Evolutionary conservation across 2,329 filamentous ascomycete genomes (phyloP).

Genomic region (Monosporascus sp.): DNA sequence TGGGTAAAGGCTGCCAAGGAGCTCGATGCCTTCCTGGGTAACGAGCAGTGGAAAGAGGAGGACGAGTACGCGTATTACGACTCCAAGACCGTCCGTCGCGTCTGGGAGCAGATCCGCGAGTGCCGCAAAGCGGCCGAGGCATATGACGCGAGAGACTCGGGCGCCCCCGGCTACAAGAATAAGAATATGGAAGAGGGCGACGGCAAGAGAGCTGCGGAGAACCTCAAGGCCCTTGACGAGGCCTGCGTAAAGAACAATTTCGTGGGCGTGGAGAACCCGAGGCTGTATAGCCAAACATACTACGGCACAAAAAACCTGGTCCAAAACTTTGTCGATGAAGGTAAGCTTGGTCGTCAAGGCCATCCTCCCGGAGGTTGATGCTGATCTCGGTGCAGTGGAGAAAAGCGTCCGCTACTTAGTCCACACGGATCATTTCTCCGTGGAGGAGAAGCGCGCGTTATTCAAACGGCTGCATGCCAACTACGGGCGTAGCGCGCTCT

Average conservation of each 20-base stretch:
- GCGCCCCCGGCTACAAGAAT: constrained; percentile 30
- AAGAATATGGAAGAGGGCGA: constrained; percentile 29
- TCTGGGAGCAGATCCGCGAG: constrained; percentile 69
- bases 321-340: constrained; percentile 84
- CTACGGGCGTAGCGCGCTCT: constrained; percentile 87
- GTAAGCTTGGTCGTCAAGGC: constrained; percentile 34
- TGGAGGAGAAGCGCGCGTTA: constrained; percentile 70
- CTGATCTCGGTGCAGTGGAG: constrained; percentile 45
- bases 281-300: constrained; percentile 96
- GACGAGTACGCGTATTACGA: constrained; percentile 85
- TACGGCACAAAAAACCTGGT: constrained; percentile 95
- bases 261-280: constrained; percentile 86
- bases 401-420: constrained; percentile 62
- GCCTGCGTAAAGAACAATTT: constrained; percentile 98
- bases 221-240: constrained; percentile 73
- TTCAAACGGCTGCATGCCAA: constrained; percentile 90
- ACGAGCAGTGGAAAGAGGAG: constrained; percentile 72
- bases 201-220: constrained; percentile 57
- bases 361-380: not conserved
- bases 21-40: constrained; percentile 76
- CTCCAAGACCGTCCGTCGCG: constrained; percentile 71
- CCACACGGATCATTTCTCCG: constrained; percentile 59
- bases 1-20: constrained; percentile 78
- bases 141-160: constrained; percentile 29
- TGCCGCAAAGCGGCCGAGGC: constrained; percentile 55